Conservation (phyloP, 2,329 filamentous ascomycete genomes). For the Boeremia exigua region DNA sequence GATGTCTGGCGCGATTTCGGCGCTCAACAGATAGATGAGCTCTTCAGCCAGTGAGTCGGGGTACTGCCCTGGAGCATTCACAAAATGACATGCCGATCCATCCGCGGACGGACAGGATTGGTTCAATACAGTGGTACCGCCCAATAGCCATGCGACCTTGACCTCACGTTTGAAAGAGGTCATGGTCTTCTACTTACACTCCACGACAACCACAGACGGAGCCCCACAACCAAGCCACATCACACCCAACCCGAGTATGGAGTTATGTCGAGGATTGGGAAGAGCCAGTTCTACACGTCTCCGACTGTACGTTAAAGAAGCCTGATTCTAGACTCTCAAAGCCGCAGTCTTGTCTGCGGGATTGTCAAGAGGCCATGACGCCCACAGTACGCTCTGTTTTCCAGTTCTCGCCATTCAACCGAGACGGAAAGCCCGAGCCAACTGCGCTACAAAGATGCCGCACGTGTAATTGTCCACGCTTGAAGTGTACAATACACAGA, state of each 20-base stretch:
- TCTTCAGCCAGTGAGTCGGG: neutral
- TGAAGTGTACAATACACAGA: neutral
- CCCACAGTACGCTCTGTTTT: neutral
- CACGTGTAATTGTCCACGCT: neutral
- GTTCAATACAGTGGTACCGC: too few relatives aligned
- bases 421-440: neutral
- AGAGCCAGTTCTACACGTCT: too few relatives aligned
- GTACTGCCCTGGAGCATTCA: neutral
- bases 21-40: neutral
- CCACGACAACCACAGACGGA: too few relatives aligned
- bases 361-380: neutral
- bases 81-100: too few relatives aligned
- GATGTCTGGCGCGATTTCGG: constrained; percentile 7
- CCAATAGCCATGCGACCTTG: too few relatives aligned
- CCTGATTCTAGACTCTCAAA: neutral
- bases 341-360: neutral
- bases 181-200: too few relatives aligned
- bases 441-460: neutral
- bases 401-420: neutral
- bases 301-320: neutral
- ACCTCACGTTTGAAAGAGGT: too few relatives aligned
- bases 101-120: too few relatives aligned
- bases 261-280: too few relatives aligned
- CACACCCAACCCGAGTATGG: too few relatives aligned
- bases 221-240: too few relatives aligned